phyloP scores from a whole-genome alignment of 2,329 filamentous ascomycete genomes.

The Nigrospora sphaerica region DNA sequence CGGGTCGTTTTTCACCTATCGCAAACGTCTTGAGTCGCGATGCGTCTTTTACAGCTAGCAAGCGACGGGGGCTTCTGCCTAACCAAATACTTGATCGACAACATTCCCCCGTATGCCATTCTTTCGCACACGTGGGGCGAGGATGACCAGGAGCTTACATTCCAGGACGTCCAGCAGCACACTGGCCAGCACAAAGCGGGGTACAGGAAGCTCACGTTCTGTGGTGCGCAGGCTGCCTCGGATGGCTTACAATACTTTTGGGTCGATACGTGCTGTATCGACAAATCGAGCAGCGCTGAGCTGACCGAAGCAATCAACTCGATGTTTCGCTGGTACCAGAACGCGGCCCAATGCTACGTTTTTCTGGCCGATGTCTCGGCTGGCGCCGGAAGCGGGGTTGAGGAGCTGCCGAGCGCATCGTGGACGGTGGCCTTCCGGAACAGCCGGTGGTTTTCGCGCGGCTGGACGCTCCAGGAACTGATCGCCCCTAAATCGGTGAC shows the following conservation, averaged over 20 bases:
- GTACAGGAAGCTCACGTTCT: slow-evolving; percentile 1
- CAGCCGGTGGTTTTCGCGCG: background rate
- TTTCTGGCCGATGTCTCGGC: background rate
- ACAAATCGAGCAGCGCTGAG: background rate
- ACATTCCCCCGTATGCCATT: background rate
- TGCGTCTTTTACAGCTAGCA: too few species aligned
- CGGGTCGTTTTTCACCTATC: too few species aligned
- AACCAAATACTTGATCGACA: too few species aligned
- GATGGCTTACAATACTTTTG: slow-evolving; percentile 1
- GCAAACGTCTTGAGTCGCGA: too few species aligned
- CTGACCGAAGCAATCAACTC: slow-evolving; percentile 1
- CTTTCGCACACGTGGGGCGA: background rate
- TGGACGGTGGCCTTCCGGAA: background rate
- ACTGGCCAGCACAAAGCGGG: background rate
- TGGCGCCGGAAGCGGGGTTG: background rate
- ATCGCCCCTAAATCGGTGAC: background rate
- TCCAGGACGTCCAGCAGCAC: background rate
- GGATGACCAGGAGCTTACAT: background rate
- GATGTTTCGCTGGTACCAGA: slow-evolving; percentile 1
- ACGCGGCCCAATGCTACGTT: background rate
- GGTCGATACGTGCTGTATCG: slow-evolving; percentile 2
- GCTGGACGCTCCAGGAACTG: slow-evolving; percentile 1
- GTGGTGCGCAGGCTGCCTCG: background rate
- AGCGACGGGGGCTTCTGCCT: too few species aligned
- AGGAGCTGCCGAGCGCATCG: background rate